phyloP scores from a whole-genome alignment of 108 stramenopile genomes.

The Fragilariopsis cylindrus region DNA sequence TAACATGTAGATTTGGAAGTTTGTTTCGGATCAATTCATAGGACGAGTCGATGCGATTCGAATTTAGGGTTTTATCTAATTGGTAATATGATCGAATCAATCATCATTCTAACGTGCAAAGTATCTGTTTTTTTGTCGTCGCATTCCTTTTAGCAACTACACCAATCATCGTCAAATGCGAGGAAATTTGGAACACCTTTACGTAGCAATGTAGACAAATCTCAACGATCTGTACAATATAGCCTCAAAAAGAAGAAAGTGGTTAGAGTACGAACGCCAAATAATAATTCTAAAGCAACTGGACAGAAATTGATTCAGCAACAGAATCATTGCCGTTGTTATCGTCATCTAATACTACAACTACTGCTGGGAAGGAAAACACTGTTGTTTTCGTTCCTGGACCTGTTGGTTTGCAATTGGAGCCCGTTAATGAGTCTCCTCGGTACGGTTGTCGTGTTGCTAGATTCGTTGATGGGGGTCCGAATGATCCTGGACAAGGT shows the following conservation, averaged over 20 bases:
- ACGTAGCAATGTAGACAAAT: slow-evolving; percentile 11
- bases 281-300: not conserved
- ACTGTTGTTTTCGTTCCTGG: slow-evolving; percentile 48
- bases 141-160: not conserved
- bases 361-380: slow-evolving; percentile 13
- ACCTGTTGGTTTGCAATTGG: slow-evolving; percentile 60
- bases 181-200: slow-evolving; percentile 17
- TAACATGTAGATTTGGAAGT: not conserved
- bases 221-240: not conserved
- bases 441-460: slow-evolving; percentile 40
- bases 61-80: not conserved
- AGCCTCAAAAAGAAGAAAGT: slow-evolving; percentile 9
- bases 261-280: not conserved
- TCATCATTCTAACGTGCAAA: not conserved
- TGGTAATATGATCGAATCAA: not conserved
- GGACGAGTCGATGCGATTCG: not conserved
- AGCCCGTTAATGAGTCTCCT: slow-evolving; percentile 40
- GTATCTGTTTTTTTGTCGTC: not conserved
- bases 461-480: slow-evolving; percentile 47
- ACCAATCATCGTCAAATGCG: slow-evolving; percentile 1
- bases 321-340: not conserved
- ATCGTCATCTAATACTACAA: not conserved
- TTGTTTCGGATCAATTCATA: not conserved
- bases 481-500: slow-evolving; percentile 49
- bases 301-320: not conserved